Base-by-base conservation (phyloP, 768 basidiomycete species). In the Cystoderma amianthinum region DNA sequence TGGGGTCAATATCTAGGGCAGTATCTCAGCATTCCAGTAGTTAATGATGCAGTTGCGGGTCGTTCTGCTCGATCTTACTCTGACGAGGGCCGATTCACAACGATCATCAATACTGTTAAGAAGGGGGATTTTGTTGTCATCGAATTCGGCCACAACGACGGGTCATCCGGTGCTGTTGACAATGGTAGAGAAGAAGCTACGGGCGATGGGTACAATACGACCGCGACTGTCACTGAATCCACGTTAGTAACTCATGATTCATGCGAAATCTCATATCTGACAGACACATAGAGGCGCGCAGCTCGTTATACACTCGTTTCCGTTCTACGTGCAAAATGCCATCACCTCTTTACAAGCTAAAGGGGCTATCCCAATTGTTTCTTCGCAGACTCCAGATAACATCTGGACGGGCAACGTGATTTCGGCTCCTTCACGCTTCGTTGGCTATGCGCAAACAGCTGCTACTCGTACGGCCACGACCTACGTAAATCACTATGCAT, bases 81-180 rank as follows among this genome's bases (percentile, higher is more conserved):
- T 10, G 68, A 71, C 15, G 67, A 72, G 47, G 72, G 72, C 24
- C 59, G 67, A 5, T 73, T 75, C 51, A 60, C 59, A 13, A 62
- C 60, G 7, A 51, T 72, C 20, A 62, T 67, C 42, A 63, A 67
- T 49, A 61, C 59, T 2, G 65, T 56, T 5, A 61, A 64, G 42
- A 42, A 53, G 22, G 65, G 66, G 10, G 68, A 69, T 43, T 68
- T 62, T 51, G 69, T 68, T 15, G 50, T 72, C 41, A 67, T 71
- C 39, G 63, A 67, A 44, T 71, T 75, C 37, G 72, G 71, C 2
- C 73, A 74, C 47, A 75, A 74, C 46, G 72, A 73, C 45, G 65
- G 65, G 2, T 47, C 53, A n/a, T 53, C 63, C 15, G 56, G 57
- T 4, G 47, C 59, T 9, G 56, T 59, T 9, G 69, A 72, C 45